Base-by-base conservation (phyloP, 148 eudicot genomes). In the Heliamphora exappendiculata region DNA sequence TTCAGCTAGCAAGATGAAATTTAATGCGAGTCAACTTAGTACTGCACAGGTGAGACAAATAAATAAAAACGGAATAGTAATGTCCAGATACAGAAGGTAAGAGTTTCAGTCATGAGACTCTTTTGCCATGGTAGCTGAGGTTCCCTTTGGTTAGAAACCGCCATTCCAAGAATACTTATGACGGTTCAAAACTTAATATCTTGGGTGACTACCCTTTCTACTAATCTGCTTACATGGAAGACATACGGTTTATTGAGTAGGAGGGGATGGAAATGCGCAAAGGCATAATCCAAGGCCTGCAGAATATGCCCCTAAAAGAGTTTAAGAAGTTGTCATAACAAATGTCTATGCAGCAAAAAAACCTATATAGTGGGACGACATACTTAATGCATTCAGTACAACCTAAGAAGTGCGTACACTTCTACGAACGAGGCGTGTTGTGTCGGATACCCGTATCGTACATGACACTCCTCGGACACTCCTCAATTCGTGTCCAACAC, bases 1-100 rank as follows among this genome's bases (percentile, higher is more conserved):
- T 88, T 91, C 79, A 91, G 75, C 98, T 93, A 79, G 60, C 76
- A 81, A 68, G 66, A 88, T 63, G 68, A 76, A 69, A 54, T 59
- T 24, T 74, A 67, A 62, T 24, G 55, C 49, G 70, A 78, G 64
- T 45, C 33, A 34, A 47, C 26, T 45, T 11, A 2, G 26, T 24
- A 42, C 5, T 68, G n/a, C 5, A 42, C 57, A 47, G 68, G 17
- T 33, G 65, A 74, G 5, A 57, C 2, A 26, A 19, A 41, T 3
- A 22, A 67, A 67, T 22, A 42, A 22, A 10, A 6, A 67, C 22
- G 31, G 31, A 41, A 66, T 53, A 9, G 33, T 26, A 20, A 44
- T 67, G 17, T 22, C 47, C 19, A 42, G 72, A 67, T 24, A 26
- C 1, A 37, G 42, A 0, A 37, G 0, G 60, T 20, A 55, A n/a